Evolutionary conservation across 352 stramenopile species (phyloP).

Genomic region (Pythium angustatum): DNA sequence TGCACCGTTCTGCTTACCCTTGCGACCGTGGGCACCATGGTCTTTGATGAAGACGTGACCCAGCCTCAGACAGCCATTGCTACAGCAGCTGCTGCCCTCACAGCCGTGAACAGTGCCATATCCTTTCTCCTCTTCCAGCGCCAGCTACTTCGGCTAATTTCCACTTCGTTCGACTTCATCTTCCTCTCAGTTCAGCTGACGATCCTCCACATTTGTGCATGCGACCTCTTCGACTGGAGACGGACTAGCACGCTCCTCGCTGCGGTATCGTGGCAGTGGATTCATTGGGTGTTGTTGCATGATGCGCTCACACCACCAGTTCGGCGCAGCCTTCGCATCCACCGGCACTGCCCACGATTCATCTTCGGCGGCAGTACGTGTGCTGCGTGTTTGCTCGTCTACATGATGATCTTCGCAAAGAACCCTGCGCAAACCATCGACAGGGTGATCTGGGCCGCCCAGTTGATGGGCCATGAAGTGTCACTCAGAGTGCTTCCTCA

Average conservation of each 20-base stretch:
- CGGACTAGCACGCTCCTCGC: neutral
- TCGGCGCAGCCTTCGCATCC: neutral
- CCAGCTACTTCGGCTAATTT: conserved; percentile 6
- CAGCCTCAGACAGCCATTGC: neutral
- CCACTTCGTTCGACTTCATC: conserved; percentile 27
- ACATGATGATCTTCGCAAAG: conserved; percentile 11
- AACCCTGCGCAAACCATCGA: neutral
- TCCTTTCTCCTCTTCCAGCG: conserved; percentile 10
- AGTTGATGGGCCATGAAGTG: neutral
- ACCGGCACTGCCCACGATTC: neutral
- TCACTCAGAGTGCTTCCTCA: conserved; percentile 3
- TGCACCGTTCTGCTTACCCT: neutral
- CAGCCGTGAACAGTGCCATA: neutral
- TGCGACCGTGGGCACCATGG: neutral
- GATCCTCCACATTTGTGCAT: conserved; percentile 13
- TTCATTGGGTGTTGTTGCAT: neutral
- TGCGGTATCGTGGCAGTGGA: neutral
- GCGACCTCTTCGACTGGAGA: conserved; percentile 19
- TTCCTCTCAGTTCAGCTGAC: conserved; percentile 20
- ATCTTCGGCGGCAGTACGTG: neutral
- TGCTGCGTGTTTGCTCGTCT: neutral
- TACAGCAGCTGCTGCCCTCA: neutral
- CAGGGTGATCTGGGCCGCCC: conserved; percentile 7
- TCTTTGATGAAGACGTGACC: neutral
- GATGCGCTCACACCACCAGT: neutral